Conservation (phyloP, 441 rosid species). For the Arabidopsis lyrata region DNA sequence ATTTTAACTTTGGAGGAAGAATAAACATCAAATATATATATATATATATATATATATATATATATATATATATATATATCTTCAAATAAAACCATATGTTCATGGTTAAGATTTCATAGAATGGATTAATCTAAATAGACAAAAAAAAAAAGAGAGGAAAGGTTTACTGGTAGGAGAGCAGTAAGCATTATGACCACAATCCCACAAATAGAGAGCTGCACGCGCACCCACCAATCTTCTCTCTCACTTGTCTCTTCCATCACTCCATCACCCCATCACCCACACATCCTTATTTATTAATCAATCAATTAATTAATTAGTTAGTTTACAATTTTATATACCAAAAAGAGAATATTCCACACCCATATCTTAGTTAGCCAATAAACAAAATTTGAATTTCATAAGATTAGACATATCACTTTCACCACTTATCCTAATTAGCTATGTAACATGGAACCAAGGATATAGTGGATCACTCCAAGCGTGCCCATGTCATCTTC, state of each 20-base stretch:
- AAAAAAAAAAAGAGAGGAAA: not conserved
- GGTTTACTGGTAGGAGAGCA: conserved; percentile 49
- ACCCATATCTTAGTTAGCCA: conserved; percentile 19
- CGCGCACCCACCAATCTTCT: conserved; percentile 81
- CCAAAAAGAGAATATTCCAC: conserved; percentile 20
- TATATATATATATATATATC: not conserved
- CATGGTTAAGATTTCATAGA: conserved; percentile 5
- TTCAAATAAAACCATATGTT: not conserved
- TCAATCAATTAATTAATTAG: not conserved
- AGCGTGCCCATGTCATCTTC: conserved; percentile 30
- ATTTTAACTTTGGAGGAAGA: not conserved
- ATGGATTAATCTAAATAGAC: conserved; percentile 7
- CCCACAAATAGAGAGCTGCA: conserved; percentile 62
- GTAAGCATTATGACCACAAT: conserved; percentile 66
- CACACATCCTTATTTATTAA: conserved; percentile 37
- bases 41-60: too few relatives aligned
- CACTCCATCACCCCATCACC: conserved; percentile 36
- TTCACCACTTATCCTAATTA: conserved; percentile 17
- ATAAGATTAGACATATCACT: conserved; percentile 26
- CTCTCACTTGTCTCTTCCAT: conserved; percentile 40
- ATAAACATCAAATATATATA: not conserved
- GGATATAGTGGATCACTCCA: conserved; percentile 33
- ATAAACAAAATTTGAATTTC: conserved; percentile 9
- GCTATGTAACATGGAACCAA: conserved; percentile 22
- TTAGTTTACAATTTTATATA: not conserved